Evolutionary conservation across 129 eudicot species (phyloP).

Genomic region (Centella asiatica): DNA sequence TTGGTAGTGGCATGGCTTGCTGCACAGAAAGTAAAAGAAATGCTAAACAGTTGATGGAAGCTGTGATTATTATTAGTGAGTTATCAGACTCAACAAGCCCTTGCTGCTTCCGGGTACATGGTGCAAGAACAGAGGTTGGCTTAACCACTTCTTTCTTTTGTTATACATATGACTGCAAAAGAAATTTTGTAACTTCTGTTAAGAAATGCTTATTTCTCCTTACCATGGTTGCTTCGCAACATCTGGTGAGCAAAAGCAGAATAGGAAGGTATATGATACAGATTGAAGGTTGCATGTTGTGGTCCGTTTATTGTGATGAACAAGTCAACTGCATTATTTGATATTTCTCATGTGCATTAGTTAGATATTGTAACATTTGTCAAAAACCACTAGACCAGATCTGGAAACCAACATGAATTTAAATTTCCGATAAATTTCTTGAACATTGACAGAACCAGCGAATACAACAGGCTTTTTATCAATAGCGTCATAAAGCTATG

Average conservation of each 20-base stretch:
- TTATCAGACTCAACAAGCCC: conserved; percentile 24
- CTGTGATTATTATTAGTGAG: conserved; percentile 60
- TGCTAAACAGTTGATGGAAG: conserved; percentile 48
- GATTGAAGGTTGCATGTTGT: neutral
- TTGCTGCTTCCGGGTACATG: conserved; percentile 47
- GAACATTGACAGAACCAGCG: too few species aligned
- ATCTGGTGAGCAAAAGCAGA: neutral
- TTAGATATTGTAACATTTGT: too few species aligned
- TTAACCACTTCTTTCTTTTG: neutral
- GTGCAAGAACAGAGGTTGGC: conserved; percentile 61
- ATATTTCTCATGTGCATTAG: too few species aligned
- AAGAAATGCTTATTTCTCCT: neutral
- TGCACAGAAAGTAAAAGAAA: conserved; percentile 30
- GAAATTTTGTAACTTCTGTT: neutral
- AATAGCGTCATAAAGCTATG: neutral
- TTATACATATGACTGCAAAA: neutral
- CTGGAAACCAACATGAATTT: too few species aligned
- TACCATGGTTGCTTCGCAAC: neutral
- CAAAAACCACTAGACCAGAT: too few species aligned
- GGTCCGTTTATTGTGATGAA: too few species aligned
- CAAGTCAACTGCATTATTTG: too few species aligned
- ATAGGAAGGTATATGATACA: neutral
- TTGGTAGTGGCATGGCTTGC: conserved; percentile 58
- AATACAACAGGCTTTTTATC: too few species aligned
- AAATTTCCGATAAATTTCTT: too few species aligned